Conservation (phyloP, 2,329 filamentous ascomycete genomes). For the Decorospora gaudefroyi region DNA sequence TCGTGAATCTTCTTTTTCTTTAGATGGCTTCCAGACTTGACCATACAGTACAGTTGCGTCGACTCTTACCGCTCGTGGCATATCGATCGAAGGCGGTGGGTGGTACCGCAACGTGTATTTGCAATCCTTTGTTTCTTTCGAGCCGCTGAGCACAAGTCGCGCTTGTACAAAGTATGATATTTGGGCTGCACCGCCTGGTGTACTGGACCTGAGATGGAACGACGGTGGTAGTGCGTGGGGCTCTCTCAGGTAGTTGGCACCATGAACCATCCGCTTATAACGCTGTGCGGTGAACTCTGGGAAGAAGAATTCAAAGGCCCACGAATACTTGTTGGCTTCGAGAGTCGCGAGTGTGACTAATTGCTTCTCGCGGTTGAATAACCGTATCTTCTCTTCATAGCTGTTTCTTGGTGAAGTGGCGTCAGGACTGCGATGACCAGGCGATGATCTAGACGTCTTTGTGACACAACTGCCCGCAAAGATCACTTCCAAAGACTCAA, state of each 20-base stretch:
- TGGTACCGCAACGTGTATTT: constrained; percentile 36
- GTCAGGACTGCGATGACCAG: constrained; percentile 22
- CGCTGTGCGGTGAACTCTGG: constrained; percentile 37
- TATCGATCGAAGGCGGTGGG: constrained; percentile 21
- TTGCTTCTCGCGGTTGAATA: constrained; percentile 38
- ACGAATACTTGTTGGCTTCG: constrained; percentile 36
- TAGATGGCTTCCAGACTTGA: constrained; percentile 35
- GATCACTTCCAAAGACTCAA: constrained; percentile 36
- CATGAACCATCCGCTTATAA: constrained; percentile 34
- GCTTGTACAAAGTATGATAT: constrained; percentile 42
- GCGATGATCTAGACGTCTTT: constrained; percentile 37
- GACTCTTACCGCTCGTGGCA: constrained; percentile 24
- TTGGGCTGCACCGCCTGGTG: constrained; percentile 34
- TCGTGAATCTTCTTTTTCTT: constrained; percentile 18
- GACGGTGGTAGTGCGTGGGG: constrained; percentile 44
- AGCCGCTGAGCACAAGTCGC: constrained; percentile 23
- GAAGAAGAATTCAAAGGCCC: constrained; percentile 45
- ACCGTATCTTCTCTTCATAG: constrained; percentile 35
- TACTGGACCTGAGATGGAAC: constrained; percentile 35
- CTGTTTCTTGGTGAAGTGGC: constrained; percentile 23
- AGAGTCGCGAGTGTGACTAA: constrained; percentile 27
- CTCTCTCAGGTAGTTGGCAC: constrained; percentile 36
- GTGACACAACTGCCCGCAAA: constrained; percentile 43
- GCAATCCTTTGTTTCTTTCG: constrained; percentile 21
- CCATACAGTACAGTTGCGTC: constrained; percentile 34